A percentile compares a stretch with the other conserved stretches of the same genome.
phyloP scores from a whole-genome alignment of 208 protist genomes.

The Acanthamoeba castellanii region DNA sequence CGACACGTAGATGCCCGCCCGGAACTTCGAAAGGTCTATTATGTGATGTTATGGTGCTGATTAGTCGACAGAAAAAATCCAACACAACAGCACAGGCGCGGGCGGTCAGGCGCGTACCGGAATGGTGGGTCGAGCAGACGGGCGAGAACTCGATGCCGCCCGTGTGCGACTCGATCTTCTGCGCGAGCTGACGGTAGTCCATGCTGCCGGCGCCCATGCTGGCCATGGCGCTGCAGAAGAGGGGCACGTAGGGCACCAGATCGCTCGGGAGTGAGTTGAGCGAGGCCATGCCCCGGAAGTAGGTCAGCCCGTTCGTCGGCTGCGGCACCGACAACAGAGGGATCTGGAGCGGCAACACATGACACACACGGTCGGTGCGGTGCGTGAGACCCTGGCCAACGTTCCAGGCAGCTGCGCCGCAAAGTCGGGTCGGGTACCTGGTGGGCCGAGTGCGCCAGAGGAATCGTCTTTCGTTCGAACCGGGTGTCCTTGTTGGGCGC shows the following conservation, averaged over 20 bases:
- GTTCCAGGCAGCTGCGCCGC: too few relatives aligned
- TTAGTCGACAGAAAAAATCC: neutral
- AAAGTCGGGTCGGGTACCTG: neutral
- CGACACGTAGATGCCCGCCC: neutral
- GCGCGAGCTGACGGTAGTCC: slow-evolving; percentile 72
- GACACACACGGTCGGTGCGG: neutral
- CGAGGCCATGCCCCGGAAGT: slow-evolving; percentile 4
- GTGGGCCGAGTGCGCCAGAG: neutral
- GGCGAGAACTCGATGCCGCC: slow-evolving; percentile 73
- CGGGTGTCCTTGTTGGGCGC: slow-evolving; percentile 55
- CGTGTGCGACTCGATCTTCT: slow-evolving; percentile 71
- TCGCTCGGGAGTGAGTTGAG: slow-evolving; percentile 43
- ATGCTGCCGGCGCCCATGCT: slow-evolving; percentile 68
- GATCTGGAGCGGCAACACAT: neutral
- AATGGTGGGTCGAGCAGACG: slow-evolving; percentile 9
- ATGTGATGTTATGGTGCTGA: neutral
- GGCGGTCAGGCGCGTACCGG: neutral
- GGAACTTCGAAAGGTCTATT: slow-evolving; percentile 60
- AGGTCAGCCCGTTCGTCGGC: slow-evolving; percentile 74
- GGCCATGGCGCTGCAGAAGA: slow-evolving; percentile 63
- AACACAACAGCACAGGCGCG: neutral
- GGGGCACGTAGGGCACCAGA: slow-evolving; percentile 71
- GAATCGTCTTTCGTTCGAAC: slow-evolving; percentile 39
- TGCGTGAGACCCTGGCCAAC: too few relatives aligned
- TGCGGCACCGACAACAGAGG: slow-evolving; percentile 61